Percentiles rank a stretch among this genome's conserved stretches.
Evolutionary conservation across 495 filamentous ascomycete genomes (phyloP).

Genomic region (Apodospora peruviana): DNA sequence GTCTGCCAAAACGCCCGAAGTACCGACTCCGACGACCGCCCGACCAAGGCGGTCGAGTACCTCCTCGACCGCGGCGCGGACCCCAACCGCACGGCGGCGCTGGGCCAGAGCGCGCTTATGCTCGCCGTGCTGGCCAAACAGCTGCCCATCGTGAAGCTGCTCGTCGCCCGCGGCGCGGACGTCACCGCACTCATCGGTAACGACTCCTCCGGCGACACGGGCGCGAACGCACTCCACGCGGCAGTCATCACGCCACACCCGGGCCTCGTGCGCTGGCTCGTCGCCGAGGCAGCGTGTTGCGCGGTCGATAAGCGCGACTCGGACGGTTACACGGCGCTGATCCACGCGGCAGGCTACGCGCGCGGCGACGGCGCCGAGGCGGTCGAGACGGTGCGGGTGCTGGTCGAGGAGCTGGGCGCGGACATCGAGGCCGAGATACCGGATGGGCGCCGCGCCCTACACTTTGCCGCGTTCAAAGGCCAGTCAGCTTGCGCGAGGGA

Average conservation of each 20-base stretch:
- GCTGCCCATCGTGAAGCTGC: conserved; percentile 6
- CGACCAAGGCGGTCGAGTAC: not conserved
- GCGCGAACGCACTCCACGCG: not conserved
- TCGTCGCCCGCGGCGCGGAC: no score
- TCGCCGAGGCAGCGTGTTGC: not conserved
- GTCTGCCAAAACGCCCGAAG: not conserved
- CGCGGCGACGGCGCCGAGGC: not conserved
- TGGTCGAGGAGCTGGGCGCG: conserved; percentile 1
- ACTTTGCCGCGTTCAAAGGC: conserved; percentile 7
- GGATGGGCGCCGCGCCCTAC: conserved; percentile 1
- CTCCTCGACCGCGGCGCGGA: conserved; percentile 10
- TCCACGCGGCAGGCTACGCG: conserved; percentile 5
- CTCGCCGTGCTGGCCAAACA: conserved; percentile 1
- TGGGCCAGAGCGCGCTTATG: conserved; percentile 3
- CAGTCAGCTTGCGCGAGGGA: not conserved
- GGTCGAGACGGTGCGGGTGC: not conserved
- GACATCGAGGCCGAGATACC: not conserved
- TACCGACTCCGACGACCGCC: not conserved
- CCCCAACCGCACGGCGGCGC: not conserved
- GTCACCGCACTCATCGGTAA: conserved; percentile 3
- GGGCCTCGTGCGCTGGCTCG: not conserved
- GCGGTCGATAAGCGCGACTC: conserved; percentile 1
- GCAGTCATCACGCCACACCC: not conserved
- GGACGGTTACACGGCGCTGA: conserved; percentile 3
- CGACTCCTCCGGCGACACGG: not conserved